Base-by-base conservation (phyloP, 208 protist genomes). In the Spironucleus salmonicida region DNA sequence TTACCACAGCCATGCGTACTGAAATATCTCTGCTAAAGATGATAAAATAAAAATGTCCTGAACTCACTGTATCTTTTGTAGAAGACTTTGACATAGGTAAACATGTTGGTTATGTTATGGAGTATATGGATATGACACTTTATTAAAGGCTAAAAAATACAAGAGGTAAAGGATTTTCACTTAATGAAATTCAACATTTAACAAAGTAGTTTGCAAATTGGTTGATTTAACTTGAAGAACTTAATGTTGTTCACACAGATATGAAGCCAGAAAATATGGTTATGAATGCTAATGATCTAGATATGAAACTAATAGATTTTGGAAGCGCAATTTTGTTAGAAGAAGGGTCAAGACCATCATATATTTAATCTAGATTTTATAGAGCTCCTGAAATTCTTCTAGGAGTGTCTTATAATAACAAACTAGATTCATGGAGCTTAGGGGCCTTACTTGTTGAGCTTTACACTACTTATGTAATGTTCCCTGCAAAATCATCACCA, bases 261-360 rank as follows among this genome's bases (percentile, higher is more conserved):
- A 42, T n/a, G 32, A 71, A 71, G 38, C 64, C 64, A 15, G 64
- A 71, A n/a, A 71, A 71, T 35, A 71, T 45, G n/a, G n/a, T n/a
- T n/a, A n/a, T n/a, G n/a, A n/a, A n/a, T n/a, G n/a, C n/a, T n/a
- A n/a, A n/a, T n/a, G n/a, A n/a, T n/a, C n/a, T n/a, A n/a, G n/a
- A n/a, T n/a, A n/a, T n/a, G n/a, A n/a, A n/a, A n/a, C n/a, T n/a
- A n/a, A n/a, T n/a, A n/a, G n/a, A n/a, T n/a, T n/a, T n/a, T n/a
- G n/a, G n/a, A n/a, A n/a, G n/a, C n/a, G n/a, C n/a, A n/a, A n/a
- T n/a, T n/a, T n/a, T n/a, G n/a, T n/a, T n/a, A n/a, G n/a, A n/a
- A n/a, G n/a, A n/a, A n/a, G n/a, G n/a, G n/a, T n/a, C n/a, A n/a
- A n/a, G n/a, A n/a, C n/a, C n/a, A n/a, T n/a, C n/a, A n/a, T n/a